Evolutionary conservation across 345 rosid species (phyloP).

Genomic region (Triadica sebifera): DNA sequence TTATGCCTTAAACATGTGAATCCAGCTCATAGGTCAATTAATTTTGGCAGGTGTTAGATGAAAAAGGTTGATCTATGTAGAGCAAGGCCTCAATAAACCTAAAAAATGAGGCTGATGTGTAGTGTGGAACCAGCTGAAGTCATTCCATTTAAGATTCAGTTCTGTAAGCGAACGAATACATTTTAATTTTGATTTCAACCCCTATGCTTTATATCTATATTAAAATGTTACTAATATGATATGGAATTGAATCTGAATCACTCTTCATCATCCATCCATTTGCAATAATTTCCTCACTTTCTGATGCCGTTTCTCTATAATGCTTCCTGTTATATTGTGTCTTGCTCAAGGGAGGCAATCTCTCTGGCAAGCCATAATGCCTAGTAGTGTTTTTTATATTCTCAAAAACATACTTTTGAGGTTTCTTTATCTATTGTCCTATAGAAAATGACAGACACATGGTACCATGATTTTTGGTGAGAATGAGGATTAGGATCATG

Average conservation of each 20-base stretch:
- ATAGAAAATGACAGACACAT: constrained; percentile 32
- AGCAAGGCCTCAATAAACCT: neutral
- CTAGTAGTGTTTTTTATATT: constrained; percentile 17
- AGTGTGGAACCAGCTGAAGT: constrained; percentile 2
- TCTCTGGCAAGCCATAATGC: constrained; percentile 36
- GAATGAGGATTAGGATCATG: constrained; percentile 46
- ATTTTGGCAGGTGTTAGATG: constrained; percentile 1
- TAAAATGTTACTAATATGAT: neutral
- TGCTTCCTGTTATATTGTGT: constrained; percentile 39
- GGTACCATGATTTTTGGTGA: constrained; percentile 42
- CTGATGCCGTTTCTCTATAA: constrained; percentile 24
- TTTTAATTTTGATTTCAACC: neutral
- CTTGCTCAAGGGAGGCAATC: constrained; percentile 43
- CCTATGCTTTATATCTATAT: neutral
- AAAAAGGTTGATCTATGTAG: neutral
- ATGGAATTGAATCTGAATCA: constrained; percentile 17
- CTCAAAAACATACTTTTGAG: constrained; percentile 14
- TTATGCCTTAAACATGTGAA: neutral
- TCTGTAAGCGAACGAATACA: neutral
- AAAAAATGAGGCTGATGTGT: neutral
- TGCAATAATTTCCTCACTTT: constrained; percentile 23
- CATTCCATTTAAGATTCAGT: neutral
- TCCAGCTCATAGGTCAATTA: constrained; percentile 10
- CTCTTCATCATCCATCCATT: constrained; percentile 12
- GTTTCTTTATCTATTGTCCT: constrained; percentile 21